Percentiles rank a stretch among this genome's conserved stretches.
Evolutionary conservation across 257 asterid species (phyloP).

Genomic region (Pogostemon cablin): DNA sequence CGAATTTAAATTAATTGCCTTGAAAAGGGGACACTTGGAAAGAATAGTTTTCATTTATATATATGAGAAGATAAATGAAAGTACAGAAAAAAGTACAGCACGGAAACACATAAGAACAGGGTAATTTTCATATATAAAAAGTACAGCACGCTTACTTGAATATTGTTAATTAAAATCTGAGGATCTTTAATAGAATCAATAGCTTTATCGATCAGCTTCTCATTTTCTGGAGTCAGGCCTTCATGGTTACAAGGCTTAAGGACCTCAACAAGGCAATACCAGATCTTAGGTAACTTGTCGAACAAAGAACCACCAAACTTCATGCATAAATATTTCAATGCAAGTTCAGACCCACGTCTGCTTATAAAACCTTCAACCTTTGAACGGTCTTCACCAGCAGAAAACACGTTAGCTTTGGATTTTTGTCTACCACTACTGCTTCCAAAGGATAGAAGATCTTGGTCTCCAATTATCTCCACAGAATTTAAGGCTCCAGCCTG

Average conservation of each 20-base stretch:
- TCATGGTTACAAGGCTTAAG: constrained; percentile 78
- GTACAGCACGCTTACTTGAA: constrained; percentile 61
- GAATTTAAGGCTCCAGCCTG: constrained; percentile 85
- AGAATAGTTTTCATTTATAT: neutral
- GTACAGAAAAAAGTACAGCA: no score
- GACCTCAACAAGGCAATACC: constrained; percentile 96
- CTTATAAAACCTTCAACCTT: constrained; percentile 88
- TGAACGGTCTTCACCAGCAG: constrained; percentile 86
- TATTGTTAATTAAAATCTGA: constrained; percentile 86
- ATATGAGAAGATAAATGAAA: neutral
- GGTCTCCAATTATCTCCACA: constrained; percentile 85
- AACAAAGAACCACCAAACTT: constrained; percentile 84
- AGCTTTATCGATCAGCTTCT: constrained; percentile 62
- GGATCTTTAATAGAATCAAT: constrained; percentile 73
- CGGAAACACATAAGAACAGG: no score
- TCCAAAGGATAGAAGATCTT: constrained; percentile 78
- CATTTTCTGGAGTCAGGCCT: constrained; percentile 63
- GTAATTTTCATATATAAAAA: neutral
- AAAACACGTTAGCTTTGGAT: constrained; percentile 66
- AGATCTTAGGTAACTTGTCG: constrained; percentile 85
- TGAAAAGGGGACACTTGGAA: constrained; percentile 6
- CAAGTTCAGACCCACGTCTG: constrained; percentile 97
- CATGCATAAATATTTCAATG: constrained; percentile 80
- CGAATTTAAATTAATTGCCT: neutral
- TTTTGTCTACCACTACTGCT: constrained; percentile 58